A percentile compares a stretch with the other conserved stretches of the same genome.
Evolutionary conservation across 345 rosid species (phyloP).

Genomic region (Euphorbia lathyris): DNA sequence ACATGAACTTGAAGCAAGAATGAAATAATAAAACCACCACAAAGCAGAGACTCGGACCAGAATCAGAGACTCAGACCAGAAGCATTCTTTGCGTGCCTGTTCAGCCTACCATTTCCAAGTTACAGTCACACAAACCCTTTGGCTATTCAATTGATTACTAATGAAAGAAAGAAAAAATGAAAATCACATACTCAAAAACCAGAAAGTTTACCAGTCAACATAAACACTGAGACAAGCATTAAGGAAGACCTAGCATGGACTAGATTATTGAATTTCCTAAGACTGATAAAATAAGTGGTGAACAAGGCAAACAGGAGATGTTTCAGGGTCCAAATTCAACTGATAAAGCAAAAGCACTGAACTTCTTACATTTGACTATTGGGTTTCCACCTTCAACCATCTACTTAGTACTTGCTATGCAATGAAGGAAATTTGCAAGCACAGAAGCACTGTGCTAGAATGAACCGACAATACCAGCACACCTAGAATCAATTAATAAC

Average conservation of each 20-base stretch:
- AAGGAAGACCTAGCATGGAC: not conserved
- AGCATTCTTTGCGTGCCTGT: too few species aligned
- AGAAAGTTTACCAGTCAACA: not conserved
- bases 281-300: not conserved
- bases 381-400: too few species aligned
- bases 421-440: too few species aligned
- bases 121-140: too few species aligned
- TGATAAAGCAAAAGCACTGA: not conserved
- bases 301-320: not conserved
- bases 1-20: not conserved
- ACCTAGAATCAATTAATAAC: not conserved
- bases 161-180: not conserved
- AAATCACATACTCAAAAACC: not conserved
- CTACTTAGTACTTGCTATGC: not conserved
- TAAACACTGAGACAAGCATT: not conserved
- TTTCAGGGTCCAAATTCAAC: not conserved
- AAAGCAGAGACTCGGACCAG: too few species aligned
- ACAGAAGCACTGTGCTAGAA: not conserved
- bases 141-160: not conserved
- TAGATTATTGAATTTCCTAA: constrained; percentile 1
- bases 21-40: not conserved
- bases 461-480: not conserved
- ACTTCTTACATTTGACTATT: not conserved
- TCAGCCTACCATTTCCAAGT: not conserved
- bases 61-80: not conserved